Conservation (phyloP, 2,329 filamentous ascomycete genomes). For the Xylaria hypoxylon region DNA sequence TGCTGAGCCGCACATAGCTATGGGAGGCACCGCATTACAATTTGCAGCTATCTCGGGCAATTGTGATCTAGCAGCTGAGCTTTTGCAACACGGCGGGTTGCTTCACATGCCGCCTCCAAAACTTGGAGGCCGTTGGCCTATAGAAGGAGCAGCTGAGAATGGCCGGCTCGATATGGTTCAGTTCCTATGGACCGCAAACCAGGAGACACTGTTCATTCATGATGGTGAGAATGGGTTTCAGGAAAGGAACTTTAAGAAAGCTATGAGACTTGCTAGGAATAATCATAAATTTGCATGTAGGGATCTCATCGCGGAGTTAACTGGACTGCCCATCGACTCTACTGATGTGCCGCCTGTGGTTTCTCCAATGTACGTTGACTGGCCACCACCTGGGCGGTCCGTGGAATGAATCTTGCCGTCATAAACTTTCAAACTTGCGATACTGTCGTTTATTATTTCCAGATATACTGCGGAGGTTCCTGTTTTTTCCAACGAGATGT, state of each 20-base stretch:
- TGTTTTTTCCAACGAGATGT: no score
- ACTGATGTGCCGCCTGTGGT: slow-evolving; percentile 17
- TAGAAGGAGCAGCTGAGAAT: slow-evolving; percentile 40
- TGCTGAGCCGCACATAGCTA: slow-evolving; percentile 14
- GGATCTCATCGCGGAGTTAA: slow-evolving; percentile 25
- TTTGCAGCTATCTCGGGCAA: slow-evolving; percentile 37
- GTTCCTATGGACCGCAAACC: slow-evolving; percentile 35
- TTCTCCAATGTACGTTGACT: slow-evolving; percentile 28
- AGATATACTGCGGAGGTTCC: no score
- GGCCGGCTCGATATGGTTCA: slow-evolving; percentile 40
- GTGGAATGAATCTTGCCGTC: neutral
- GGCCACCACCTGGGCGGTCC: slow-evolving; percentile 18
- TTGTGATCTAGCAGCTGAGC: slow-evolving; percentile 27
- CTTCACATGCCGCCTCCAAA: slow-evolving; percentile 16
- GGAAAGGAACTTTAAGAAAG: slow-evolving; percentile 26
- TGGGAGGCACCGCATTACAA: slow-evolving; percentile 40
- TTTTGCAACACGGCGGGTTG: slow-evolving; percentile 30
- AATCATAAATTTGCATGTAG: slow-evolving; percentile 31
- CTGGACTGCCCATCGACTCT: slow-evolving; percentile 9
- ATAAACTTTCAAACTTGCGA: no score
- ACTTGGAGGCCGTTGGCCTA: slow-evolving; percentile 37
- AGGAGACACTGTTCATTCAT: neutral
- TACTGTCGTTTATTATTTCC: no score
- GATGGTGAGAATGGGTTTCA: slow-evolving; percentile 13
- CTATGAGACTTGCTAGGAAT: slow-evolving; percentile 31